Percentiles rank a stretch among this genome's conserved stretches.
Conservation (phyloP, 208 protist genomes). For the Leishmania tarentolae region DNA sequence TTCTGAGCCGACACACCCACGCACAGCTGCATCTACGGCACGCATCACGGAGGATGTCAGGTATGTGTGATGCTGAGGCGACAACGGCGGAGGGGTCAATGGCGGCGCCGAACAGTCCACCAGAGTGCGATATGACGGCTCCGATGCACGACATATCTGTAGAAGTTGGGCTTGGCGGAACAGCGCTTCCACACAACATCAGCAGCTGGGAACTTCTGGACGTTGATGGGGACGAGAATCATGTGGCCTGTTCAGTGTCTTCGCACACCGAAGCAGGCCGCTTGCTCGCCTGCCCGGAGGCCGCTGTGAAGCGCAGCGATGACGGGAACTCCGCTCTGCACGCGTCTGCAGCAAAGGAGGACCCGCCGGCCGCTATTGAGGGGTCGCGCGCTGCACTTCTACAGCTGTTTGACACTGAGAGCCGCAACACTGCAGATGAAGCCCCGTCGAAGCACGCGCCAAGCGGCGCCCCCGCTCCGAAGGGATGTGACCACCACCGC, state of each 20-base stretch:
- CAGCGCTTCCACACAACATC: constrained; percentile 11
- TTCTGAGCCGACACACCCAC: not conserved
- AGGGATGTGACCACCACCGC: not conserved
- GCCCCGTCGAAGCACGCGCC: not conserved
- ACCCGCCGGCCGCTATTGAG: not conserved
- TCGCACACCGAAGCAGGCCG: not conserved
- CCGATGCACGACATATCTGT: not conserved
- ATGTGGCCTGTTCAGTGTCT: not conserved
- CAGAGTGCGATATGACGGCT: constrained; percentile 12
- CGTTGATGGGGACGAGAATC: not conserved
- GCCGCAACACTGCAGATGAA: not conserved
- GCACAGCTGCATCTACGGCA: not conserved
- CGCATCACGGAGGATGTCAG: not conserved
- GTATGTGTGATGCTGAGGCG: not conserved
- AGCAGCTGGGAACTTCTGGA: constrained; percentile 35
- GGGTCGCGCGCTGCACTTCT: not conserved
- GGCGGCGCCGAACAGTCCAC: constrained; percentile 4
- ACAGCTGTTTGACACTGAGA: not conserved
- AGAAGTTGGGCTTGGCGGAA: not conserved
- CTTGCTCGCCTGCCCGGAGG: not conserved
- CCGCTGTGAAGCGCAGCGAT: not conserved
- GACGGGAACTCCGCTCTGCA: not conserved
- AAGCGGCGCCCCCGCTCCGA: not conserved
- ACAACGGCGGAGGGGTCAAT: not conserved
- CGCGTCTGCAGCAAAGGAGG: not conserved